Base-by-base conservation (phyloP, 495 filamentous ascomycete genomes). In the Neurospora sp. region DNA sequence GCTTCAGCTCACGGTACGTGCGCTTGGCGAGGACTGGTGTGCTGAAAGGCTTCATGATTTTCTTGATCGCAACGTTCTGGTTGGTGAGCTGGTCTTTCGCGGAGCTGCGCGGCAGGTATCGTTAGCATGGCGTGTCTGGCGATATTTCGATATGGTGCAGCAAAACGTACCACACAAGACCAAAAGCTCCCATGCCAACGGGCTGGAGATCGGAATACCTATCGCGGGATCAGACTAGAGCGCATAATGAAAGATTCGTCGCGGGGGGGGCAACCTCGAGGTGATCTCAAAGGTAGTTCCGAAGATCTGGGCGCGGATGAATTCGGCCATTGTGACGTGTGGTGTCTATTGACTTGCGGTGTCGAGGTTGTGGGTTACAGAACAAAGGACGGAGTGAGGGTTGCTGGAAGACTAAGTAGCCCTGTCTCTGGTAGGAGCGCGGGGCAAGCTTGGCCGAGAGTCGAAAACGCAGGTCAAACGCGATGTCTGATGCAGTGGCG, bases 21-120 rank as follows among this genome's bases (percentile, higher is more conserved):
- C 96, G 87, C 87, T 99, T 99, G 27, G 96, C 96, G 48, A 99
- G 84, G 61, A 99, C 96, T 7, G 96, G 96, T 12, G 96, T 99
- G 86, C 94, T 97, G 85, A 99, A 99, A 8, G 96, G 96, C 87
- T 99, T 99, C 96, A 99, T 98, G 79, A 99, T 99, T 87, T 99
- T 99, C 89, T 99, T 99, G 77, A 99, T 94, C 40, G 96, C 96
- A 72, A 99, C 96, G 79, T 93, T 93, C 80, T 97, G 93, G 77
- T 86, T 90, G 70, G 96, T 98, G 81, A 99, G 93, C 87, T 98
- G 93, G 81, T 99, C 96, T 84, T 92, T 95, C 72, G 96, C 96
- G 65, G 96, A 97, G 83, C 96, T 99, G 80, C 76, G 69, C 41
- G 61, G 74, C 44, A 71, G 72, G 69, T 70, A 45, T 61, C 68